Percentiles rank a stretch among this genome's conserved stretches.
Evolutionary conservation across 1,284 basidiomycete species (phyloP).

Genomic region (Rhodotorula sp.): DNA sequence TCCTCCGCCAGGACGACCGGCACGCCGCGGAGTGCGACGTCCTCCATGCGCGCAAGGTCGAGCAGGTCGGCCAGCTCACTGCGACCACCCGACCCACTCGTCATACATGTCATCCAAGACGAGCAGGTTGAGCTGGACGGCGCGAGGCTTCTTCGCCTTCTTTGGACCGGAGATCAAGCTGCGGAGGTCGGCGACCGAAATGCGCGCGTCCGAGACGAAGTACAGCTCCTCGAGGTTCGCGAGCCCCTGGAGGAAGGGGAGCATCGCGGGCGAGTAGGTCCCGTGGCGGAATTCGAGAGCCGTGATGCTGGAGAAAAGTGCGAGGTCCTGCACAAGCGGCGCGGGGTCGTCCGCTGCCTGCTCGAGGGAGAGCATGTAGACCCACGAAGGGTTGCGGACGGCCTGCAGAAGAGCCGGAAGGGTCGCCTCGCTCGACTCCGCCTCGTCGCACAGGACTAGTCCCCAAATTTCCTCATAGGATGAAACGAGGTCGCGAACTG

Average conservation of each 20-base stretch:
- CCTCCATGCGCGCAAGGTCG: neutral
- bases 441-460: no score
- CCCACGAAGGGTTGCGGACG: neutral
- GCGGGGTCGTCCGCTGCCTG: no score
- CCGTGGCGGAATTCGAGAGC: neutral
- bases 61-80: neutral
- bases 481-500: neutral
- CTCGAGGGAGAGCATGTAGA: neutral
- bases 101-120: neutral
- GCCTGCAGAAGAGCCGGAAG: neutral
- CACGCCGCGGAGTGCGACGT: neutral
- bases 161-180: neutral
- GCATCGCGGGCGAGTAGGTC: neutral
- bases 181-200: neutral
- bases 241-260: neutral
- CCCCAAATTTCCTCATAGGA: neutral
- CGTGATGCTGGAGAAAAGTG: neutral
- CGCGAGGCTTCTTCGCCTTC: no score
- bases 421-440: neutral
- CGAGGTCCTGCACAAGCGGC: neutral
- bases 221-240: neutral
- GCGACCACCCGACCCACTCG: neutral
- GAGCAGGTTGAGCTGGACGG: neutral
- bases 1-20: neutral
- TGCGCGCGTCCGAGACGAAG: neutral